Percentiles rank a stretch among this genome's conserved stretches.
Evolutionary conservation across 352 stramenopile genomes (phyloP).

Genomic region (Pythium graminicola): DNA sequence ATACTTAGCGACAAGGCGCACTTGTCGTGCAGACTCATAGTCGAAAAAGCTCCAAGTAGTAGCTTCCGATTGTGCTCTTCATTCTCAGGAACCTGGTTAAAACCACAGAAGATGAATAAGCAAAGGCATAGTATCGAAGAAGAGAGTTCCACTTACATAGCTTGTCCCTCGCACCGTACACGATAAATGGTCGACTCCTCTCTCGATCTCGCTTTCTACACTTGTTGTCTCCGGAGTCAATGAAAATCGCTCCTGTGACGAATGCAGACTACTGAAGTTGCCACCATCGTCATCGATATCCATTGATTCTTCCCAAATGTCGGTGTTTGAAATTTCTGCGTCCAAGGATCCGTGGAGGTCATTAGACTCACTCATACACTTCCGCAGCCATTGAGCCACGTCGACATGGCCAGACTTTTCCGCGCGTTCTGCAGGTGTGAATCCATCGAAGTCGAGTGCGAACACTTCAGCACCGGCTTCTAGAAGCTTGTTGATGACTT

Average conservation of each 20-base stretch:
- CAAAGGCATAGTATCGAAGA: not conserved
- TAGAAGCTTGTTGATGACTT: conserved; percentile 62
- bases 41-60: conserved; percentile 76
- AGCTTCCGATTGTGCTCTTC: conserved; percentile 82
- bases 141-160: conserved; percentile 36
- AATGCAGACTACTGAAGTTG: not conserved
- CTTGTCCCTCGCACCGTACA: too few species aligned
- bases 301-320: conserved; percentile 6
- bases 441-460: conserved; percentile 61
- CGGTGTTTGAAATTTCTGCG: conserved; percentile 4
- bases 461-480: conserved; percentile 52
- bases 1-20: conserved; percentile 78
- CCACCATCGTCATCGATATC: conserved; percentile 22
- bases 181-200: not conserved
- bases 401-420: conserved; percentile 61
- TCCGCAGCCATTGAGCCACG: conserved; percentile 39
- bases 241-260: conserved; percentile 10
- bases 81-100: conserved; percentile 50
- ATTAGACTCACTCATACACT: conserved; percentile 28
- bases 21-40: conserved; percentile 86
- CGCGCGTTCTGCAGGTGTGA: conserved; percentile 66
- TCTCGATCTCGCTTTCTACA: conserved; percentile 16
- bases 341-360: conserved; percentile 4
- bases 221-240: conserved; percentile 6
- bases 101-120: conserved; percentile 1